Evolutionary conservation across 176 grass and related monocot species (phyloP).

Genomic region (Cenchrus fungigraminus): DNA sequence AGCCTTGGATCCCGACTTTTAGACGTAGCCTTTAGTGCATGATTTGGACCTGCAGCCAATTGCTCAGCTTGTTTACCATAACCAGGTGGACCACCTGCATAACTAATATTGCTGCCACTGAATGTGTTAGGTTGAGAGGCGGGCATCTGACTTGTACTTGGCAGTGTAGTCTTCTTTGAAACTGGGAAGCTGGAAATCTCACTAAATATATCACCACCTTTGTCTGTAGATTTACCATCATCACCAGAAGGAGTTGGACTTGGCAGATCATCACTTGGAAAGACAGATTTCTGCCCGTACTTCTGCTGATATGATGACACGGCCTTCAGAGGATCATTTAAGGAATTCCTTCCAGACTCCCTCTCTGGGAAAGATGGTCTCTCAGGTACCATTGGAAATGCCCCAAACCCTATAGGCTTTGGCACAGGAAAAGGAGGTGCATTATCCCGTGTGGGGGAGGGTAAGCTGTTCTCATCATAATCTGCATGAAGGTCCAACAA

Average conservation of each 20-base stretch:
- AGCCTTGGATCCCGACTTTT: constrained; percentile 93
- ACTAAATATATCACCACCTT: constrained; percentile 52
- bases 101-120: constrained; percentile 35
- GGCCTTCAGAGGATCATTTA: constrained; percentile 87
- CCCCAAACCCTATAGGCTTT: constrained; percentile 65
- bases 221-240: constrained; percentile 60
- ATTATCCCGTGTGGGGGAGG: constrained; percentile 79
- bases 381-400: constrained; percentile 43
- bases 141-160: constrained; percentile 44
- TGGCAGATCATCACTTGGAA: constrained; percentile 72
- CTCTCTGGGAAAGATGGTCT: constrained; percentile 41
- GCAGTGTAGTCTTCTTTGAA: constrained; percentile 37
- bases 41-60: constrained; percentile 42
- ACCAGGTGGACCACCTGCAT: constrained; percentile 38
- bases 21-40: constrained; percentile 45
- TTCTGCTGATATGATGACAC: constrained; percentile 87
- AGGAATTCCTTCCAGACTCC: constrained; percentile 37
- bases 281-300: constrained; percentile 64
- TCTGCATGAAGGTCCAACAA: constrained; percentile 94
- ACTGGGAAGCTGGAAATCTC: constrained; percentile 73
- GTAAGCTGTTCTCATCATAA: constrained; percentile 93
- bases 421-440: constrained; percentile 59
- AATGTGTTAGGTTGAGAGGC: constrained; percentile 39
- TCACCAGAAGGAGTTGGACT: constrained; percentile 93
- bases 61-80: constrained; percentile 52